Conservation (phyloP, 352 stramenopile species). For the Plasmopara viticola region DNA sequence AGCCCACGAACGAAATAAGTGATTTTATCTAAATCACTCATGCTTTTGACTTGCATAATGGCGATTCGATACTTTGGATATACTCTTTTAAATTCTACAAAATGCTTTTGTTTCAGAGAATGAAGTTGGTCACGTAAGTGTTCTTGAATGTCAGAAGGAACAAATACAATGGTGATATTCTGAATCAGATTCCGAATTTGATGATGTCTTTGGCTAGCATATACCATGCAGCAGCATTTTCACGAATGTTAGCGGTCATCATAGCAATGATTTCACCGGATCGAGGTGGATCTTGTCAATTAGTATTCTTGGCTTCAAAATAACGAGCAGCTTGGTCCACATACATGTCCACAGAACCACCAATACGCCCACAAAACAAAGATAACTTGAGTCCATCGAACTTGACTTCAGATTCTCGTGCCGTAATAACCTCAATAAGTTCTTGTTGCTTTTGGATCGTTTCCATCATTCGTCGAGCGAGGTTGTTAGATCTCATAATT, state of each 20-base stretch:
- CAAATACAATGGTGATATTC: not conserved
- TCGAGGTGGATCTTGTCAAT: not conserved
- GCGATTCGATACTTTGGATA: not conserved
- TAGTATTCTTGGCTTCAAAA: not conserved
- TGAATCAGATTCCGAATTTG: not conserved
- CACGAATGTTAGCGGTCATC: not conserved
- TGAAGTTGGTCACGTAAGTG: not conserved
- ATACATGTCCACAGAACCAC: not conserved
- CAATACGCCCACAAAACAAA: no score
- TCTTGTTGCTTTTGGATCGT: no score
- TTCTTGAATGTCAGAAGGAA: slow-evolving; percentile 1
- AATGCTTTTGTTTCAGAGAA: not conserved
- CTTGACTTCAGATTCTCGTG: no score
- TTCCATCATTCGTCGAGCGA: no score
- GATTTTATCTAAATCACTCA: not conserved
- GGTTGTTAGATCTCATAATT: no score
- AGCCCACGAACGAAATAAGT: not conserved
- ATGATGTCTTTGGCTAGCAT: not conserved
- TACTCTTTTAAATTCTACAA: not conserved
- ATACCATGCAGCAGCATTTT: not conserved
- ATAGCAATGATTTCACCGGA: not conserved
- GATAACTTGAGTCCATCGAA: no score
- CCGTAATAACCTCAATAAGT: no score
- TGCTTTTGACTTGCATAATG: not conserved
- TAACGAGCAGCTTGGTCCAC: not conserved